Conservation (phyloP, 2,329 filamentous ascomycete species). For the Sporothrix luriei region DNA sequence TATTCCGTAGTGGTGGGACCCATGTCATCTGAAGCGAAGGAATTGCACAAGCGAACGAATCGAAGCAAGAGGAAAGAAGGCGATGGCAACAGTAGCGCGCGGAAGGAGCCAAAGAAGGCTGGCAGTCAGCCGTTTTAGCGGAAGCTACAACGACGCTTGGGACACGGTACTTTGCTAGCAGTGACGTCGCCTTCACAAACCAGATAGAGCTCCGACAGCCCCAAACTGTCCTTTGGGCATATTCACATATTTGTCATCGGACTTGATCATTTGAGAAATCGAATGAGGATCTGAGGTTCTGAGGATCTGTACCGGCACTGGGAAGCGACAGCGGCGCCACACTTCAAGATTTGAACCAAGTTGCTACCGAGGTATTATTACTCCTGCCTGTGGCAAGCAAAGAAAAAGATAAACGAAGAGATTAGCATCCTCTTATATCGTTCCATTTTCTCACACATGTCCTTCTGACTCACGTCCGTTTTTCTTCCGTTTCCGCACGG, state of each 20-base stretch:
- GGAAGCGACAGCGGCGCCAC: too few relatives aligned
- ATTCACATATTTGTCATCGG: not conserved
- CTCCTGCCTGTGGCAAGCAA: not conserved
- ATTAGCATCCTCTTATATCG: not conserved
- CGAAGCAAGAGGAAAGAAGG: not conserved
- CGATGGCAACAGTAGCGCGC: conserved; percentile 2
- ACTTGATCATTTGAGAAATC: conserved; percentile 6
- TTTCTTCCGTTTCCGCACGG: conserved; percentile 4
- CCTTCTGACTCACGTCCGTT: not conserved
- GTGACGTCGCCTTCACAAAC: not conserved
- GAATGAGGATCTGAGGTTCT: not conserved
- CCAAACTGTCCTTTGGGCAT: too few relatives aligned
- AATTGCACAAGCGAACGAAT: not conserved
- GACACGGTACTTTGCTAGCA: not conserved
- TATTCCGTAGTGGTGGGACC: conserved; percentile 1
- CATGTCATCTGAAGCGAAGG: not conserved
- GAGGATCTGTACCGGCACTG: not conserved
- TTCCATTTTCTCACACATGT: not conserved
- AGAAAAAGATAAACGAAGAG: not conserved
- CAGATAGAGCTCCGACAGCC: not conserved
- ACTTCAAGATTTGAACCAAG: too few relatives aligned
- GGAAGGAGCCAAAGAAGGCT: conserved; percentile 12
- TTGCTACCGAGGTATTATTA: not conserved
- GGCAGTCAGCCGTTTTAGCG: conserved; percentile 7
- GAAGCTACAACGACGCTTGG: conserved; percentile 1